Conservation (phyloP, 306 rosid species). For the Rosa lucieae region DNA sequence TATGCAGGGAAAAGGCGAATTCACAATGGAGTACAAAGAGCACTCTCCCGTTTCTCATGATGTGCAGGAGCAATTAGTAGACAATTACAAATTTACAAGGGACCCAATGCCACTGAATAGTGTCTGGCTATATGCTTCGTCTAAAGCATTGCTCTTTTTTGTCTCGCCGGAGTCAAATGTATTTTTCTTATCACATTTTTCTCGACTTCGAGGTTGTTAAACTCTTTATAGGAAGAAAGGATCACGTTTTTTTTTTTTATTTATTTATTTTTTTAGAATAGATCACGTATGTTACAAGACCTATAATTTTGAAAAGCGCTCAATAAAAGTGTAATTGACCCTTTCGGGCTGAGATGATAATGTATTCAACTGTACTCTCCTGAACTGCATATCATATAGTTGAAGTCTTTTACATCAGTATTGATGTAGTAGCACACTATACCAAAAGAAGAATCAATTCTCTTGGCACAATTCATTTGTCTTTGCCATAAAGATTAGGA, state of each 20-base stretch:
- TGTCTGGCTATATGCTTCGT: not conserved
- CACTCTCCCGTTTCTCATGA: conserved; percentile 81
- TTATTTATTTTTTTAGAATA: too few relatives aligned
- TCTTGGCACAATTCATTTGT: not conserved
- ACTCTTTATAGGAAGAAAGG: not conserved
- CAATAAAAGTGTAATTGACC: conserved; percentile 27
- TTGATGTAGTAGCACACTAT: not conserved
- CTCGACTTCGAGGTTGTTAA: not conserved
- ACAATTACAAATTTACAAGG: conserved; percentile 46
- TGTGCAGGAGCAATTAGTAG: conserved; percentile 76
- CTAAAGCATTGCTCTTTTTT: conserved; percentile 10
- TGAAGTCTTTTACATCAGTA: not conserved
- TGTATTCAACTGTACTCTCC: conserved; percentile 18
- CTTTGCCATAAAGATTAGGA: not conserved
- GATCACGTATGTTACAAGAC: conserved; percentile 8
- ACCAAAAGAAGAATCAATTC: not conserved
- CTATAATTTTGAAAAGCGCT: conserved; percentile 43
- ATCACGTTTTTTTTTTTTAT: not conserved
- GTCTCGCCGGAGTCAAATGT: not conserved
- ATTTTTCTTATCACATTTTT: not conserved
- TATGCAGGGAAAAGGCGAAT: conserved; percentile 95
- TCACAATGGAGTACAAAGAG: conserved; percentile 98
- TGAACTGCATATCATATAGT: conserved; percentile 10
- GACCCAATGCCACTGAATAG: conserved; percentile 50
- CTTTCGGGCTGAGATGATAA: conserved; percentile 11